Conservation (phyloP, 2,329 filamentous ascomycete genomes). For the Trichoderma pleuroti region DNA sequence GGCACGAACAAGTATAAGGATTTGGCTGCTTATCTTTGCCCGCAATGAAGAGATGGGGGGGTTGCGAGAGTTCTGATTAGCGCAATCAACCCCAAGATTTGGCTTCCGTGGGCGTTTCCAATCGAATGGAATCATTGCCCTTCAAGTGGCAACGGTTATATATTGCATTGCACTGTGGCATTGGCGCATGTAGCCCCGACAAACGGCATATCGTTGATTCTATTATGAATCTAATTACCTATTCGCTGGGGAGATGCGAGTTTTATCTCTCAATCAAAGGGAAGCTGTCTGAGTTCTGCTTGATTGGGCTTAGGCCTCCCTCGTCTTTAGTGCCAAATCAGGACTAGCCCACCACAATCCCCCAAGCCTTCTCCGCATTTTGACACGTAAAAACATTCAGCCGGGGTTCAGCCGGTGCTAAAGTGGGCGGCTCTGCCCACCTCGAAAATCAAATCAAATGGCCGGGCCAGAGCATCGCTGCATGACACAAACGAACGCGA, state of each 20-base stretch:
- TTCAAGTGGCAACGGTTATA: neutral
- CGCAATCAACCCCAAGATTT: neutral
- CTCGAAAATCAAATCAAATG: constrained; percentile 9
- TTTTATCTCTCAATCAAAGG: neutral
- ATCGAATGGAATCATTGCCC: neutral
- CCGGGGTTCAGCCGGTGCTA: constrained; percentile 7
- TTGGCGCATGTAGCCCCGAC: neutral
- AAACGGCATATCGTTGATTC: neutral
- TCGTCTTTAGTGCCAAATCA: neutral
- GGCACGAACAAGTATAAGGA: neutral
- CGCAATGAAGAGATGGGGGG: neutral
- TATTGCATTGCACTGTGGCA: neutral
- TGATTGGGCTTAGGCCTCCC: neutral
- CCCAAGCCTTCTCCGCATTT: neutral
- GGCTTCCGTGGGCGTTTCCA: neutral
- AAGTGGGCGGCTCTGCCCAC: constrained; percentile 16
- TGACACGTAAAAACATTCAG: neutral
- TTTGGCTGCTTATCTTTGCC: neutral
- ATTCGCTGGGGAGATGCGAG: neutral
- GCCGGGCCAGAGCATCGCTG: constrained; percentile 1
- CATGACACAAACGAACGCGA: constrained; percentile 19
- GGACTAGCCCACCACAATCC: neutral
- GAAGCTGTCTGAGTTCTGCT: neutral
- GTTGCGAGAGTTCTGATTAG: neutral
- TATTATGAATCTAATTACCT: neutral